phyloP scores from a whole-genome alignment of 2,329 filamentous ascomycete genomes.

The Erysiphe pulchra region DNA sequence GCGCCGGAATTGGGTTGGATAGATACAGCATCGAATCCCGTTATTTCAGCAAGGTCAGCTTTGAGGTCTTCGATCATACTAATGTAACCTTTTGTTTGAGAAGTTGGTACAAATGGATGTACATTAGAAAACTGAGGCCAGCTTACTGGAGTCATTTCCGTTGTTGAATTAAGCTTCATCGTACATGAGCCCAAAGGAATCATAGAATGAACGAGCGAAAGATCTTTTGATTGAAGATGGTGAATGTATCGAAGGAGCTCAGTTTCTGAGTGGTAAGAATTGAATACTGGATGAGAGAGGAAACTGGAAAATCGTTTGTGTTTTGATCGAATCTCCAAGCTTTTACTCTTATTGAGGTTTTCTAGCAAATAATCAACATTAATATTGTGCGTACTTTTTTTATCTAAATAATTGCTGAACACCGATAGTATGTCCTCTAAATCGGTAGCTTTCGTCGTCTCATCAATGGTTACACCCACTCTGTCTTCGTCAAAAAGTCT shows the following conservation, averaged over 20 bases:
- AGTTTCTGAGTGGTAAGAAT: slow-evolving; percentile 82
- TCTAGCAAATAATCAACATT: not conserved
- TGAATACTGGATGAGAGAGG: slow-evolving; percentile 81
- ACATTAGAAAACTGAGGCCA: slow-evolving; percentile 51
- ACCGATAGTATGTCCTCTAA: slow-evolving; percentile 29
- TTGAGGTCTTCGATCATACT: slow-evolving; percentile 48
- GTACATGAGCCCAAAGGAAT: slow-evolving; percentile 92
- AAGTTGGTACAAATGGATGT: slow-evolving; percentile 50
- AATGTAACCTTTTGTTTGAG: slow-evolving; percentile 40
- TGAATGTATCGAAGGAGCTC: slow-evolving; percentile 84
- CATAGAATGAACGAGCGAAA: slow-evolving; percentile 91
- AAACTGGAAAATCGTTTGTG: slow-evolving; percentile 50
- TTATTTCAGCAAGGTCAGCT: slow-evolving; percentile 53
- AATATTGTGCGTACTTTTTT: not conserved
- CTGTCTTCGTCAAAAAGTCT: slow-evolving; percentile 32
- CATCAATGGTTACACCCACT: slow-evolving; percentile 55
- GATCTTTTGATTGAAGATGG: slow-evolving; percentile 78
- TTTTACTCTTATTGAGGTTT: not conserved
- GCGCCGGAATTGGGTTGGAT: slow-evolving; percentile 90
- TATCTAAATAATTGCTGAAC: slow-evolving; percentile 16
- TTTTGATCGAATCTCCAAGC: slow-evolving; percentile 22
- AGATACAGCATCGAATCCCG: slow-evolving; percentile 71
- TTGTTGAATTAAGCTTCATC: slow-evolving; percentile 91
- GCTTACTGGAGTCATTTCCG: slow-evolving; percentile 74
- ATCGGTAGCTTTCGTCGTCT: slow-evolving; percentile 34